These are phyloP conservation scores for Gastrodia elata DNA, from an alignment of 106 monocot species.

Conservation along the genomic window DNA sequence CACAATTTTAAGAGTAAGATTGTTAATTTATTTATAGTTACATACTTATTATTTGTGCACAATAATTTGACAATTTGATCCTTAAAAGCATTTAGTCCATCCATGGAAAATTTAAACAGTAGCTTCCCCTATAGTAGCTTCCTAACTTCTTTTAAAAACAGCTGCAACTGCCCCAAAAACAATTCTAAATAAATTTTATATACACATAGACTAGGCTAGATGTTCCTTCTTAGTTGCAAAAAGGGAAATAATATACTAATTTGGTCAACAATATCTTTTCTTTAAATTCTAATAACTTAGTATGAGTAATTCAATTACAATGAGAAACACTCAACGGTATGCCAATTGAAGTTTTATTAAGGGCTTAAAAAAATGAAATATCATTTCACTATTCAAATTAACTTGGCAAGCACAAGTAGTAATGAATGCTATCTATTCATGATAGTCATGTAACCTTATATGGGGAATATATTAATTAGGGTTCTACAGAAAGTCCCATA, in stretches of 20 bases:
- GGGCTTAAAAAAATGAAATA: not conserved
- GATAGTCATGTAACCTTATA: not conserved
- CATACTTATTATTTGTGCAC: no score
- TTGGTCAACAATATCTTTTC: not conserved
- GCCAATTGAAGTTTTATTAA: not conserved
- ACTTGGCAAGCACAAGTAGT: not conserved
- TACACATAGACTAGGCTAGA: not conserved
- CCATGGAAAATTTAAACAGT: no score
- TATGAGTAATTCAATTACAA: not conserved
- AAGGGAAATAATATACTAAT: not conserved
- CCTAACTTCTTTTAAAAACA: no score
- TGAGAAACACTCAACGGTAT: not conserved
- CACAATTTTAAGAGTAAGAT: no score
- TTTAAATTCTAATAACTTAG: not conserved
- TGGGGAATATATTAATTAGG: not conserved
- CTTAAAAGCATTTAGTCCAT: no score
- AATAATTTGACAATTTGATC: no score
- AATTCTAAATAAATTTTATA: not conserved
- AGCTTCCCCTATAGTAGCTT: no score
- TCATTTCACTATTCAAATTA: not conserved
- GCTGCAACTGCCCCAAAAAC: no score
- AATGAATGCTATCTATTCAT: not conserved
- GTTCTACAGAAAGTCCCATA: not conserved
- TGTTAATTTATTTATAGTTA: no score
- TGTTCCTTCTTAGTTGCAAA: not conserved